Evolutionary conservation across 2,329 filamentous ascomycete genomes (phyloP).

Genomic region (Penicillium corylophilum): DNA sequence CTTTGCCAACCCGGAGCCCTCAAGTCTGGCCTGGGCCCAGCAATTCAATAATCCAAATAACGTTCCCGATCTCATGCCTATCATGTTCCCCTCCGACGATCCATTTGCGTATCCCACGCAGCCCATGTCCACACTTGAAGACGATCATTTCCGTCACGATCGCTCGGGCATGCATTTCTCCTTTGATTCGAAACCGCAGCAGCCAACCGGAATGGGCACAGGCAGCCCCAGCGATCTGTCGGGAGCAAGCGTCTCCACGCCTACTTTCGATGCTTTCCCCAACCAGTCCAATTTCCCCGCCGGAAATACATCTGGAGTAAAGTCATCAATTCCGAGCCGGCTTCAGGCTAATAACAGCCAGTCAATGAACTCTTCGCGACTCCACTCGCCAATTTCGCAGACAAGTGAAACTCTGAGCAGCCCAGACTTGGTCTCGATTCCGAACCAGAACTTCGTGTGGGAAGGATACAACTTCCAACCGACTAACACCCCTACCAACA

Average conservation of each 20-base stretch:
- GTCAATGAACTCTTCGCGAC: conserved; percentile 25
- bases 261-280: conserved; percentile 29
- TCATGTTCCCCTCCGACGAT: conserved; percentile 53
- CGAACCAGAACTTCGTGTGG: conserved; percentile 43
- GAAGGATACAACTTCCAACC: conserved; percentile 40
- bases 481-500: conserved; percentile 5
- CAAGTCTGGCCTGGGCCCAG: conserved; percentile 32
- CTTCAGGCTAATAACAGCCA: conserved; percentile 25
- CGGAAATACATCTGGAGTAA: conserved; percentile 20
- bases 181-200: conserved; percentile 25
- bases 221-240: conserved; percentile 17
- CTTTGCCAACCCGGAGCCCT: conserved; percentile 24
- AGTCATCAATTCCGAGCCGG: conserved; percentile 29
- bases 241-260: conserved; percentile 19
- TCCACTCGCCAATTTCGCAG: conserved; percentile 37
- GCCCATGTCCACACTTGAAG: conserved; percentile 48
- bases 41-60: conserved; percentile 33
- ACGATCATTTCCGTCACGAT: conserved; percentile 41
- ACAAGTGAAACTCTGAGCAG: conserved; percentile 36
- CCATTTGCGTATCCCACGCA: conserved; percentile 53
- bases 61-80: conserved; percentile 49
- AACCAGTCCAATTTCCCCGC: conserved; percentile 28
- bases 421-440: conserved; percentile 43
- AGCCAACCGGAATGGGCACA: conserved; percentile 17
- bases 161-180: conserved; percentile 15